Evolutionary conservation across 495 filamentous ascomycete species (phyloP).

Genomic region (Acidiella bohemica): DNA sequence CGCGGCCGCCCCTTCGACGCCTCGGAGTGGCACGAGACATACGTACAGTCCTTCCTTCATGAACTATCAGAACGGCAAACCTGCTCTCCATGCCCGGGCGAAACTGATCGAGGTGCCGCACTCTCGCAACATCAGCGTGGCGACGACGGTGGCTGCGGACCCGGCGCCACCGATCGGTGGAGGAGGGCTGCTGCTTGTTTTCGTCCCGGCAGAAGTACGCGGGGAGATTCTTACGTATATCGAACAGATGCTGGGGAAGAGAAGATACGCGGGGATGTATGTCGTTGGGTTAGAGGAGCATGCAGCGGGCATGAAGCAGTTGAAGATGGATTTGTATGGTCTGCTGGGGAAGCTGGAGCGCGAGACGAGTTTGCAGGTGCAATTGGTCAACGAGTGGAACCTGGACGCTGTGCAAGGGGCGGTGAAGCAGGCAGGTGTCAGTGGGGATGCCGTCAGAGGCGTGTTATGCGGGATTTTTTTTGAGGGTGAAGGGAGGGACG

Average conservation of each 20-base stretch:
- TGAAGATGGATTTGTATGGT: constrained; percentile 17
- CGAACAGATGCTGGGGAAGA: background rate
- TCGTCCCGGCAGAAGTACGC: constrained; percentile 1
- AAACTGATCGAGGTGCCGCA: background rate
- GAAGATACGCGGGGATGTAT: background rate
- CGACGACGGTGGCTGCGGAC: background rate
- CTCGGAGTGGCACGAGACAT: background rate
- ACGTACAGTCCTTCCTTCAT: constrained; percentile 8
- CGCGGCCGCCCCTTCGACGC: background rate
- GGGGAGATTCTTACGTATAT: constrained; percentile 1
- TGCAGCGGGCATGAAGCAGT: constrained; percentile 10
- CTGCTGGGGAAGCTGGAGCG: constrained; percentile 11
- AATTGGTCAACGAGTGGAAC: constrained; percentile 1
- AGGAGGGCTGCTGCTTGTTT: constrained; percentile 1
- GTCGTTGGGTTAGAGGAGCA: constrained; percentile 4
- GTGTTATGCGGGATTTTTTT: constrained; percentile 7
- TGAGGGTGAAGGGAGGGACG: background rate
- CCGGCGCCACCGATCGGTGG: background rate
- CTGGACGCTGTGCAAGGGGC: background rate
- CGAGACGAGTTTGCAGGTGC: constrained; percentile 7
- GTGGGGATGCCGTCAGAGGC: no score
- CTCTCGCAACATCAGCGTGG: background rate
- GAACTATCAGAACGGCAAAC: constrained; percentile 4
- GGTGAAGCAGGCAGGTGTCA: background rate
- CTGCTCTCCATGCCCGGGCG: background rate